Percentiles rank a stretch among this genome's conserved stretches.
phyloP scores from a whole-genome alignment of 192 early-diverging fungal species.

The Geranomyces michiganensis region DNA sequence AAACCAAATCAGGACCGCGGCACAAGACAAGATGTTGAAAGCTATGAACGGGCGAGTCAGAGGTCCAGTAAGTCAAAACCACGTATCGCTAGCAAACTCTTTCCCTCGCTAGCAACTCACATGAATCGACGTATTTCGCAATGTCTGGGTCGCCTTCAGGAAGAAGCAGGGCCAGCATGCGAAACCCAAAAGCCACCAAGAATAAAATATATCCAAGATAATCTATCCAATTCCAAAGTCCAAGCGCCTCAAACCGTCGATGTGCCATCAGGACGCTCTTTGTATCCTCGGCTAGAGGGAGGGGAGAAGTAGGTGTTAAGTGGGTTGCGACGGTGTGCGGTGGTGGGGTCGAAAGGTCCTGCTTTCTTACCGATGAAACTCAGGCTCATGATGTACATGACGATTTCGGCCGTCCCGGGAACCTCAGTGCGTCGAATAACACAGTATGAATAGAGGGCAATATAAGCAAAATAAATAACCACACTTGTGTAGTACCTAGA shows the following conservation, averaged over 20 bases:
- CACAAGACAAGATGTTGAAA: slow-evolving; percentile 24
- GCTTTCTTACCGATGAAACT: slow-evolving; percentile 11
- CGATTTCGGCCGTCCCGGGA: slow-evolving; percentile 4
- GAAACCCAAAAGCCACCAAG: slow-evolving; percentile 16
- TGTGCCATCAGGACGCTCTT: slow-evolving; percentile 10
- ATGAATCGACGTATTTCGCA: not conserved
- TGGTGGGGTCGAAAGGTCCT: no score
- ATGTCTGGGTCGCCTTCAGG: not conserved
- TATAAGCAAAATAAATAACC: slow-evolving; percentile 24
- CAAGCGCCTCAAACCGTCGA: not conserved
- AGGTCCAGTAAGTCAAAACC: no score
- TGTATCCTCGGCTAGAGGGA: slow-evolving; percentile 2
- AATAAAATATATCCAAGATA: slow-evolving; percentile 20
- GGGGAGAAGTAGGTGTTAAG: not conserved
- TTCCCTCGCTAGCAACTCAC: no score
- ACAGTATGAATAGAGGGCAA: slow-evolving; percentile 15
- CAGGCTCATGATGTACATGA: slow-evolving; percentile 18
- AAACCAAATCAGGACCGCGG: slow-evolving; percentile 28
- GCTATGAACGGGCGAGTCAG: no score
- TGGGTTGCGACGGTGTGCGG: not conserved
- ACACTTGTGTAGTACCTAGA: slow-evolving; percentile 34
- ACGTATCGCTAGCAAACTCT: no score
- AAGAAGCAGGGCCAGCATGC: not conserved
- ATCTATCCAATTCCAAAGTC: slow-evolving; percentile 20
- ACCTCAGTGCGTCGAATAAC: slow-evolving; percentile 16